Evolutionary conservation across 2,329 filamentous ascomycete genomes (phyloP).

Genomic region (Cordyceps cicadae): DNA sequence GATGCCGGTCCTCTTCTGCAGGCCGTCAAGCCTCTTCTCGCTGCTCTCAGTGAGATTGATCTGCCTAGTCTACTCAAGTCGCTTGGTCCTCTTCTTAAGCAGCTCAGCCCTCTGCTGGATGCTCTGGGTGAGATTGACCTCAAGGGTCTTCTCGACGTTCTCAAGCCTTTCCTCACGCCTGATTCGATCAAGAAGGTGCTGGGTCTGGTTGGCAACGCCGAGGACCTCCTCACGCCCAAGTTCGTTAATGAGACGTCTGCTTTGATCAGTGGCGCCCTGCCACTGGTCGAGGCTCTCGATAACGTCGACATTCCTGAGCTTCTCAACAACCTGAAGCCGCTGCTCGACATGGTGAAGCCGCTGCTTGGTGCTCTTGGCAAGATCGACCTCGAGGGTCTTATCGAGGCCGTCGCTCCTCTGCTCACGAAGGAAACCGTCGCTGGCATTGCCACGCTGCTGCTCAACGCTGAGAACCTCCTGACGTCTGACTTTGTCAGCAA

Average conservation of each 20-base stretch:
- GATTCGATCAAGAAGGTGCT: slow-evolving; percentile 26
- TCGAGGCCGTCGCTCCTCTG: slow-evolving; percentile 30
- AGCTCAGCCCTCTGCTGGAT: slow-evolving; percentile 15
- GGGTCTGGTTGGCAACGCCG: slow-evolving; percentile 27
- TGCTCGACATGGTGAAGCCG: slow-evolving; percentile 24
- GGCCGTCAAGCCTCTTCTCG: slow-evolving; percentile 33
- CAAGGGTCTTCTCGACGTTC: slow-evolving; percentile 4
- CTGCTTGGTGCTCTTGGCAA: slow-evolving; percentile 23
- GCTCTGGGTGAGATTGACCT: slow-evolving; percentile 34
- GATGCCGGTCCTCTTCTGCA: slow-evolving; percentile 6
- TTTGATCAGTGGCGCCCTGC: slow-evolving; percentile 28
- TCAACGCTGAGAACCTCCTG: slow-evolving; percentile 31
- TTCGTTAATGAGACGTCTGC: slow-evolving; percentile 24
- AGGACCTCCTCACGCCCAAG: slow-evolving; percentile 23
- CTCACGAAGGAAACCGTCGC: slow-evolving; percentile 31
- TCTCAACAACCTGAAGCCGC: slow-evolving; percentile 15
- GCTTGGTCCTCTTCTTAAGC: slow-evolving; percentile 20
- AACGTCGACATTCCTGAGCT: slow-evolving; percentile 9
- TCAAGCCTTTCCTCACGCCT: slow-evolving; percentile 27
- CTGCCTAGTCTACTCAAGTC: slow-evolving; percentile 28
- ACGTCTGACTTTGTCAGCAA: slow-evolving; percentile 32
- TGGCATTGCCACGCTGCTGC: slow-evolving; percentile 27
- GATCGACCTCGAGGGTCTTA: slow-evolving; percentile 24
- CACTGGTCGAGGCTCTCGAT: slow-evolving; percentile 27
- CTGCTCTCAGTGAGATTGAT: slow-evolving; percentile 20